Evolutionary conservation across 768 basidiomycete genomes (phyloP).

Genomic region (Daedaleopsis nitida): DNA sequence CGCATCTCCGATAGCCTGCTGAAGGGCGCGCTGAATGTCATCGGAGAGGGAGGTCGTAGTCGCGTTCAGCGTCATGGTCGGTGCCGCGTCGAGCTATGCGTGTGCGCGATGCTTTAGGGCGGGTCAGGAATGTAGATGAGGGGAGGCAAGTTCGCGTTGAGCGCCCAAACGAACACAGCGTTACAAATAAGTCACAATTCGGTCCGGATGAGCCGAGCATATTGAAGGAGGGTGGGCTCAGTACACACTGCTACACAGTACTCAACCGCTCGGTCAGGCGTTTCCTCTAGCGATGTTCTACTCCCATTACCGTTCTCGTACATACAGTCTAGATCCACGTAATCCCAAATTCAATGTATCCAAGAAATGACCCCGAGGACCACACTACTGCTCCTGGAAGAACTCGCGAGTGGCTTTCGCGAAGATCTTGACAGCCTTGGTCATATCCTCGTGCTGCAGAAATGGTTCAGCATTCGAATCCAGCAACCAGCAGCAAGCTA

Average conservation of each 20-base stretch:
- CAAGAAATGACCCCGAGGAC: background rate
- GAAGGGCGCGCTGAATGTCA: constrained; percentile 53
- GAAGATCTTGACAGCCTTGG: constrained; percentile 50
- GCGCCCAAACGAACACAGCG: constrained; percentile 9
- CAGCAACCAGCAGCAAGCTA: background rate
- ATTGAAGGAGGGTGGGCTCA: too few species aligned
- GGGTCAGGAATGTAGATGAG: constrained; percentile 41
- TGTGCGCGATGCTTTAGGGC: constrained; percentile 37
- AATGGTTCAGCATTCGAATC: background rate
- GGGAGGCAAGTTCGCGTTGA: constrained; percentile 38
- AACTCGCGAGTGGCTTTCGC: constrained; percentile 47
- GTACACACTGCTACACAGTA: too few species aligned
- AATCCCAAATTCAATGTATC: background rate
- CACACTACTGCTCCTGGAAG: constrained; percentile 28
- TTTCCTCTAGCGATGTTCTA: too few species aligned
- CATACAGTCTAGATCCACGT: background rate
- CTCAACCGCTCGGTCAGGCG: too few species aligned
- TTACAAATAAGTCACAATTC: background rate
- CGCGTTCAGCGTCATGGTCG: constrained; percentile 27
- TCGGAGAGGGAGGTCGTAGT: constrained; percentile 34
- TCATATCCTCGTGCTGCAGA: constrained; percentile 36
- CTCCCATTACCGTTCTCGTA: background rate
- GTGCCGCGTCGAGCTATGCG: constrained; percentile 7
- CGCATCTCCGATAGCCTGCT: constrained; percentile 49
- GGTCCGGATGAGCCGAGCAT: background rate